These are phyloP conservation scores for Aureobasidium sp. DNA, from an alignment of 2,329 filamentous ascomycete species.

Conservation along the genomic window DNA sequence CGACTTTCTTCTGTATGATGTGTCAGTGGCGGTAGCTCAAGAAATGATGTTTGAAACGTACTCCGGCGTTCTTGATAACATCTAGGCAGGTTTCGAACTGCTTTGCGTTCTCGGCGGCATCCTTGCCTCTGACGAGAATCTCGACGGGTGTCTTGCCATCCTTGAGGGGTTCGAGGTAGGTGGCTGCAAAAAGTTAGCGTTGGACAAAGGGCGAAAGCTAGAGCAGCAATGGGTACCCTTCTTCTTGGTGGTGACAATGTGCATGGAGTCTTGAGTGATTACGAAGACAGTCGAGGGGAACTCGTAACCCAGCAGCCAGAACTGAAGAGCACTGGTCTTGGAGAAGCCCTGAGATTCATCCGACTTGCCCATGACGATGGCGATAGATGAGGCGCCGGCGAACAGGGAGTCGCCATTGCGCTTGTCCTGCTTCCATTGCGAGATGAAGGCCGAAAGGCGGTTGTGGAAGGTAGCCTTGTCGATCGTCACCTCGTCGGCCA, in stretches of 20 bases:
- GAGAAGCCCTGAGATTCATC: conserved; percentile 79
- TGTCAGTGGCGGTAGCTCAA: conserved; percentile 9
- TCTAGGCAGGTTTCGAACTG: conserved; percentile 78
- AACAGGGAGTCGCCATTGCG: conserved; percentile 78
- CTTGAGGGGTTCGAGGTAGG: conserved; percentile 86
- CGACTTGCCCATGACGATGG: conserved; percentile 90
- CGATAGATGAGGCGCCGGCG: conserved; percentile 74
- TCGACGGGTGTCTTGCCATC: conserved; percentile 88
- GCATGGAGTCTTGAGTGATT: conserved; percentile 77
- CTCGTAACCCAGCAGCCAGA: conserved; percentile 97
- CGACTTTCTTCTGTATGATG: conserved; percentile 68
- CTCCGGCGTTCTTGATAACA: conserved; percentile 77
- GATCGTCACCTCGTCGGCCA: conserved; percentile 84
- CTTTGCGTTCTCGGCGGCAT: conserved; percentile 83
- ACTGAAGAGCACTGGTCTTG: conserved; percentile 95
- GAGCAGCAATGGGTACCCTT: conserved; percentile 61
- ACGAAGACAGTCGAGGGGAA: conserved; percentile 94
- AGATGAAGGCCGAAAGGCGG: conserved; percentile 76
- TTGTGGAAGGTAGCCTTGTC: conserved; percentile 91
- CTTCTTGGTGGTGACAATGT: conserved; percentile 91
- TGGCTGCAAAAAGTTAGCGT: conserved; percentile 51
- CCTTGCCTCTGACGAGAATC: conserved; percentile 84
- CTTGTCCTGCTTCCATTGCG: conserved; percentile 95
- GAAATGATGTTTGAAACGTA: conserved; percentile 39
- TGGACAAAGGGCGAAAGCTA: not conserved